Conservation (phyloP, 305 asterid species). For the Fraxinus sp. region DNA sequence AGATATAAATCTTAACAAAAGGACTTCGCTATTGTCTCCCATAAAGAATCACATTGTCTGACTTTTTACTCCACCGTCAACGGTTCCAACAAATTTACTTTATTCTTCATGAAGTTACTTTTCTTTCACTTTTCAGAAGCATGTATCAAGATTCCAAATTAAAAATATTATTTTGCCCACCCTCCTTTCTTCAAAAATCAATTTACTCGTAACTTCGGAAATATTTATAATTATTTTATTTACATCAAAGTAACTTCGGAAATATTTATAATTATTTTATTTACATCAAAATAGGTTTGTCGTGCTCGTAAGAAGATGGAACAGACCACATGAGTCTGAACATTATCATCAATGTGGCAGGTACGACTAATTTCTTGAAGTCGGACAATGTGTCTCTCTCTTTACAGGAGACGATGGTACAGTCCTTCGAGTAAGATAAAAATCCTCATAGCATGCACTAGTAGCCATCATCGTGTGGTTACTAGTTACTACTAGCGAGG, state of each 20-base stretch:
- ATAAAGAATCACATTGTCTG: background rate
- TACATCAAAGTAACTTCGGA: no score
- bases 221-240: no score
- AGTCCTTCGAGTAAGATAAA: no score
- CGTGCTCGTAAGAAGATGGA: background rate
- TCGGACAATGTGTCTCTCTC: no score
- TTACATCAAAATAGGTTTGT: background rate
- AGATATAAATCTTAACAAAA: no score
- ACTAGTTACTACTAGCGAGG: no score
- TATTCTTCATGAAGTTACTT: background rate
- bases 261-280: no score
- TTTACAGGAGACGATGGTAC: no score
- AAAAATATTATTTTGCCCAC: background rate
- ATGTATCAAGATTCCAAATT: background rate
- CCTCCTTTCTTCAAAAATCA: background rate
- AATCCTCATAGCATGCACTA: no score
- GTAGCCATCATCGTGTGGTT: no score
- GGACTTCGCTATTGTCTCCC: background rate
- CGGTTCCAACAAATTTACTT: background rate
- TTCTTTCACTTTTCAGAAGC: background rate
- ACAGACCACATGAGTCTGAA: background rate
- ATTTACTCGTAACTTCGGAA: background rate
- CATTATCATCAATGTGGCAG: background rate
- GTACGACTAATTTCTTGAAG: no score
- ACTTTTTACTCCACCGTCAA: background rate